Percentiles rank a stretch among this genome's conserved stretches.
phyloP scores from a whole-genome alignment of 176 grass and related monocot genomes.

The Oryza brachyantha region DNA sequence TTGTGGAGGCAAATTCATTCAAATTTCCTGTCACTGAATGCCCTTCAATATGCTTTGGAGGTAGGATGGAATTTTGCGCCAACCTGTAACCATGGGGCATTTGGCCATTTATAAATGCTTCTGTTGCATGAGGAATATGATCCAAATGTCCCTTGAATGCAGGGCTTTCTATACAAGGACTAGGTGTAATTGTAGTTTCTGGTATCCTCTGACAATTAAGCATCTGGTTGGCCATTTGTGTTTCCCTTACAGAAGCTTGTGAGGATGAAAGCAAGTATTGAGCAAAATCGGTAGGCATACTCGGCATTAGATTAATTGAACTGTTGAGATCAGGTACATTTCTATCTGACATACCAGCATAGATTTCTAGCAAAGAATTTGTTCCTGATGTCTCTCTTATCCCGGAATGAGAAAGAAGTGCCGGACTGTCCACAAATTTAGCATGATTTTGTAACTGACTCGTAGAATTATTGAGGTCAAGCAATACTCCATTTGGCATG shows the following conservation, averaged over 20 bases:
- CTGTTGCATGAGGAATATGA: slow-evolving; percentile 13
- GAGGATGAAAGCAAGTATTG: slow-evolving; percentile 29
- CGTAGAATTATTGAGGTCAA: slow-evolving; percentile 53
- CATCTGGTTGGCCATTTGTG: slow-evolving; percentile 25
- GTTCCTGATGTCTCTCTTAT: slow-evolving; percentile 21
- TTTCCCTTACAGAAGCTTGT: slow-evolving; percentile 25
- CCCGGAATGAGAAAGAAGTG: slow-evolving; percentile 10
- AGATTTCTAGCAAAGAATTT: slow-evolving; percentile 25
- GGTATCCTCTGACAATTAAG: slow-evolving; percentile 18
- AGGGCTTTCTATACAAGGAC: slow-evolving; percentile 26
- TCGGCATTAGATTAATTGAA: slow-evolving; percentile 17
- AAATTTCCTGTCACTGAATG: slow-evolving; percentile 16
- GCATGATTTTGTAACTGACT: slow-evolving; percentile 22
- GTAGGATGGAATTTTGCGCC: slow-evolving; percentile 25
- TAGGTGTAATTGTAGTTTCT: slow-evolving; percentile 33
- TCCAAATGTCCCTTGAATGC: slow-evolving; percentile 20
- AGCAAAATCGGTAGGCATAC: slow-evolving; percentile 27
- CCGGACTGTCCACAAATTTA: slow-evolving; percentile 19
- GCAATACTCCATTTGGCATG: slow-evolving; percentile 24
- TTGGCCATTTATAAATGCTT: slow-evolving; percentile 6
- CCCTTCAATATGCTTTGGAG: slow-evolving; percentile 34
- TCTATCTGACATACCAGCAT: slow-evolving; percentile 5
- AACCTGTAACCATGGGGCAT: slow-evolving; percentile 29
- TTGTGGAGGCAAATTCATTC: slow-evolving; percentile 22
- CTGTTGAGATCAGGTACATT: slow-evolving; percentile 32